Evolutionary conservation across 2,329 filamentous ascomycete species (phyloP), one percentile per base, ranked within the genome.

Genomic region (Phoma sp.): DNA sequence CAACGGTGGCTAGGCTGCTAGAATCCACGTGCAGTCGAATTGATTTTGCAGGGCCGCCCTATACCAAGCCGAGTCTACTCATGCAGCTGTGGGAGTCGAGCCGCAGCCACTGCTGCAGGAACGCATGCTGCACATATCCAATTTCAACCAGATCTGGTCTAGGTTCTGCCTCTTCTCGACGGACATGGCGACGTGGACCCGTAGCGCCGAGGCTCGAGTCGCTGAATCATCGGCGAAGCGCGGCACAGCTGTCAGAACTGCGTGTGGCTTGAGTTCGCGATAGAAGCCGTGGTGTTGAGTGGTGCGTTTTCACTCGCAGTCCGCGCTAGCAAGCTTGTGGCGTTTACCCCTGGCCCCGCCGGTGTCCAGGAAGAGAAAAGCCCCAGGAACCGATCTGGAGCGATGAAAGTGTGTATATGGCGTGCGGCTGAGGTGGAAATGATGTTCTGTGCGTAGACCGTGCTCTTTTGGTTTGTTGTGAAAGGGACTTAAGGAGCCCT

Each of bases 41-140:
- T 15, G n/a, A 9, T 45, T 52, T 32, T 45, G 21, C 40, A 45
- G 24, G 43, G 29, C 25, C 32, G 40, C 48, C 35, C 37, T 51
- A 27, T 36, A 19, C 45, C 52, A 49, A 37, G 31, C 19, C n/a
- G 19, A 32, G 52, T 13, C n/a, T 10, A 29, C 10, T 47, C 32
- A 25, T n/a, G 21, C 29, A 43, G 46, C 37, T 46, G 50, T 43
- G 12, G 37, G 37, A 7, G 32, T 55, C 13, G 13, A 37, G 36
- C 37, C 12, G 41, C 37, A 52, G 46, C 55, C 57, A 52, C 54
- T 47, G 39, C 57, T 62, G 61, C 61, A 63, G 57, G 58, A 48
- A 61, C 58, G 37, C 50, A 37, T 32, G 36, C 49, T 46, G 52
- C 40, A 27, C 47, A 51, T 29, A 25, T 36, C 51, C 52, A 35